Evolutionary conservation across 768 basidiomycete species (phyloP).

Genomic region (Boletus reticulatus): DNA sequence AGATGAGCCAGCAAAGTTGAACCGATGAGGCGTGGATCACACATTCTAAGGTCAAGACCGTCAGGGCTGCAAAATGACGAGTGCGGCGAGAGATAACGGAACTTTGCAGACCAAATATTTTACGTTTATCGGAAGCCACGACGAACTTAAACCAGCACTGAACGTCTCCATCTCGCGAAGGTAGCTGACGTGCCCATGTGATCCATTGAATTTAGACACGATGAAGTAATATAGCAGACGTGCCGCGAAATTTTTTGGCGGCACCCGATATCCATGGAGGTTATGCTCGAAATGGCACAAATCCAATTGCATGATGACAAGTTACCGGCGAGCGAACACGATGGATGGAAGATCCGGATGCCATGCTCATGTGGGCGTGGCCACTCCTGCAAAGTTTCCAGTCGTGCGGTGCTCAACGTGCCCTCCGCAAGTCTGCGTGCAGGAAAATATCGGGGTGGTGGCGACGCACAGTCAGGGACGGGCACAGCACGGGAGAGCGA

Average conservation of each 20-base stretch:
- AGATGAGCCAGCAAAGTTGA: neutral
- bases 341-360: constrained; percentile 23
- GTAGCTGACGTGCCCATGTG: neutral
- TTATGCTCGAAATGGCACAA: constrained; percentile 1
- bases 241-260: neutral
- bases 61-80: neutral
- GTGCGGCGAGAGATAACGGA: neutral
- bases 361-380: constrained; percentile 12
- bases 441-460: constrained; percentile 14
- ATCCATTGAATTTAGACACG: neutral
- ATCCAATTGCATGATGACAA: constrained; percentile 12
- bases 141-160: neutral
- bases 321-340: constrained; percentile 18
- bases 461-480: constrained; percentile 14
- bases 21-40: neutral
- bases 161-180: neutral
- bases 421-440: constrained; percentile 26
- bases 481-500: constrained; percentile 9
- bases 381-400: constrained; percentile 1
- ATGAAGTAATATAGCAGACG: constrained; percentile 13
- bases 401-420: constrained; percentile 11
- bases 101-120: neutral
- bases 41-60: neutral
- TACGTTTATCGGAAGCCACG: constrained; percentile 3
- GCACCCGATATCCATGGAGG: neutral